Conservation (phyloP, 139 green algal genomes). For the Coelastrella sp. region DNA sequence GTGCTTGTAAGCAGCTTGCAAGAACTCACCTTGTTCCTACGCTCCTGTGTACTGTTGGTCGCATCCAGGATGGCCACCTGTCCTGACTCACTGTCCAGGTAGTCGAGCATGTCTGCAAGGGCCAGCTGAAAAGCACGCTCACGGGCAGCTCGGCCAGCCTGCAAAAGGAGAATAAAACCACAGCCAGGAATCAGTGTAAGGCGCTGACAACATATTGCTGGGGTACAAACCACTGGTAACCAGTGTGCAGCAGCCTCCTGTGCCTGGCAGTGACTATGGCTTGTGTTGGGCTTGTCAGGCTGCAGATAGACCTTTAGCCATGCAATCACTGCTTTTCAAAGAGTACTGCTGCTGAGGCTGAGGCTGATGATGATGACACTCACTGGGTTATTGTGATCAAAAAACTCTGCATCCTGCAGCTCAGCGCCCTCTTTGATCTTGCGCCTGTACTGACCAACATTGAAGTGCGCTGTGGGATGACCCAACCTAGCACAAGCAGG, state of each 20-base stretch:
- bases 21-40: constrained; percentile 72
- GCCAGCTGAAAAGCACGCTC: constrained; percentile 82
- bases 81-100: constrained; percentile 58
- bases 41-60: constrained; percentile 91
- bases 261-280: too few species aligned
- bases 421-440: constrained; percentile 57
- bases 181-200: background rate
- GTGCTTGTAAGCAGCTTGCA: background rate
- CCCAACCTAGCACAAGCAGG: constrained; percentile 79
- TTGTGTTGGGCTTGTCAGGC: too few species aligned
- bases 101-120: constrained; percentile 87
- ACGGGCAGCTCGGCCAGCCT: constrained; percentile 80
- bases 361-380: background rate
- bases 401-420: constrained; percentile 82
- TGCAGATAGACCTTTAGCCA: too few species aligned
- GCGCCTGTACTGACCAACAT: constrained; percentile 93
- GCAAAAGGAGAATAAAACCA: background rate
- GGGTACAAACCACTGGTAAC: background rate
- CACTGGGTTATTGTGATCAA: constrained; percentile 85
- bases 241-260: background rate
- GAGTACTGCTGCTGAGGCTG: background rate
- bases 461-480: constrained; percentile 94
- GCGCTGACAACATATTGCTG: too few species aligned
- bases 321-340: too few species aligned
- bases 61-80: constrained; percentile 97